phyloP scores from a whole-genome alignment of 192 early-diverging fungal species.

The Coemansia sp. region DNA sequence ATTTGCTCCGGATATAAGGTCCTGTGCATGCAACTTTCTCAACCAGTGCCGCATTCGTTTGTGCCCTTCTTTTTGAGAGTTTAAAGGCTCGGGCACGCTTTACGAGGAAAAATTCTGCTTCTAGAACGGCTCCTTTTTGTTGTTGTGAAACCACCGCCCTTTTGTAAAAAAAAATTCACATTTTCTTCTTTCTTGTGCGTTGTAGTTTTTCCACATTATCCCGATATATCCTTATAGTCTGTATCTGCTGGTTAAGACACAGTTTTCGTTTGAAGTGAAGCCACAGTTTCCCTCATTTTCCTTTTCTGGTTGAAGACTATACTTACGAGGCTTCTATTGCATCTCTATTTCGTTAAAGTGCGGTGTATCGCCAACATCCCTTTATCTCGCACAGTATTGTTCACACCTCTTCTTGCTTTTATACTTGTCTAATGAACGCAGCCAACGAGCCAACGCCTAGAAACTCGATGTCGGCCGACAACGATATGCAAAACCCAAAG shows the following conservation, averaged over 20 bases:
- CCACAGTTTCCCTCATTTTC: background rate
- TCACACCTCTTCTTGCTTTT: background rate
- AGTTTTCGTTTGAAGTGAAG: background rate
- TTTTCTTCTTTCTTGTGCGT: background rate
- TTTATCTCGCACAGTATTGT: background rate
- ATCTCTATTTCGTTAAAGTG: background rate
- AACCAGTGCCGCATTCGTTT: background rate
- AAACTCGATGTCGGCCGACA: conserved; percentile 32
- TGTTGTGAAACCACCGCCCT: background rate
- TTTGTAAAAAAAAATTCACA: background rate
- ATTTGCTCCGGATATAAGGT: background rate
- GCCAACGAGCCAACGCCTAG: conserved; percentile 31
- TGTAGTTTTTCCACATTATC: background rate
- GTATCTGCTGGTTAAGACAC: background rate
- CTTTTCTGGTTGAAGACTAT: background rate
- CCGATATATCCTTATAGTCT: background rate
- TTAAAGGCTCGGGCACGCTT: background rate
- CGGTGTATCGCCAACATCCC: background rate
- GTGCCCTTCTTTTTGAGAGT: background rate
- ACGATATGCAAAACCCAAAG: conserved; percentile 30
- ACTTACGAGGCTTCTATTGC: background rate
- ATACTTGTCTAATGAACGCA: background rate
- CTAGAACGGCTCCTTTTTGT: background rate
- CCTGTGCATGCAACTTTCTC: background rate
- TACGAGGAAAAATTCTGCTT: background rate